phyloP scores from a whole-genome alignment of 768 basidiomycete genomes.

The Psilocybe sp. region DNA sequence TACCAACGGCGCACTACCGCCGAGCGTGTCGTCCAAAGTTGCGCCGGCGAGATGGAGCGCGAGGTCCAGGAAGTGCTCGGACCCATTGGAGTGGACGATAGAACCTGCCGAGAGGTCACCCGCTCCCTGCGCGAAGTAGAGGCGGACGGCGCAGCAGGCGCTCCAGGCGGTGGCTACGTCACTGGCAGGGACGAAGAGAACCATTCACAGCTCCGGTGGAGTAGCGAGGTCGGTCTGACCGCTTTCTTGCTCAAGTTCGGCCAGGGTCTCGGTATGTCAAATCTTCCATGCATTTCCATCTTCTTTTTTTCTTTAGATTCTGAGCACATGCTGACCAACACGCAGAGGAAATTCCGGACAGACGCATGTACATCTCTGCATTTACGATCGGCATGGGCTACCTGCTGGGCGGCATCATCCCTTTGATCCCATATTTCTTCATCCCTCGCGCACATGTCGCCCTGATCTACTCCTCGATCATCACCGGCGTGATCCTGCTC shows the following conservation, averaged over 20 bases:
- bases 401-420: constrained; percentile 89
- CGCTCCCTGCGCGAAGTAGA: constrained; percentile 70
- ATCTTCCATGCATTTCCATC: constrained; percentile 7
- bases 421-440: constrained; percentile 92
- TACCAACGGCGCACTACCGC: constrained; percentile 75
- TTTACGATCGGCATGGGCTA: constrained; percentile 96
- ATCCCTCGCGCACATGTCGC: constrained; percentile 65
- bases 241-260: constrained; percentile 96
- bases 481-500: constrained; percentile 85
- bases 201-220: constrained; percentile 53
- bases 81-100: constrained; percentile 86
- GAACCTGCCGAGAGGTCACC: constrained; percentile 76
- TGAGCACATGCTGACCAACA: background rate
- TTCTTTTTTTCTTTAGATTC: no score
- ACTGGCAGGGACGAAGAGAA: constrained; percentile 50
- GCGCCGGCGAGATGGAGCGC: constrained; percentile 93
- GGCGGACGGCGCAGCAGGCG: constrained; percentile 30
- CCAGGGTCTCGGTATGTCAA: constrained; percentile 73
- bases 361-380: constrained; percentile 84
- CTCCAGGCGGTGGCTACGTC: constrained; percentile 8
- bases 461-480: constrained; percentile 68
- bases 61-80: constrained; percentile 88
- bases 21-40: constrained; percentile 82
- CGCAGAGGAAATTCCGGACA: constrained; percentile 84
- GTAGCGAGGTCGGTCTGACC: constrained; percentile 80